Evolutionary conservation across 306 rosid species (phyloP).

Genomic region (Vigna nakashimae): DNA sequence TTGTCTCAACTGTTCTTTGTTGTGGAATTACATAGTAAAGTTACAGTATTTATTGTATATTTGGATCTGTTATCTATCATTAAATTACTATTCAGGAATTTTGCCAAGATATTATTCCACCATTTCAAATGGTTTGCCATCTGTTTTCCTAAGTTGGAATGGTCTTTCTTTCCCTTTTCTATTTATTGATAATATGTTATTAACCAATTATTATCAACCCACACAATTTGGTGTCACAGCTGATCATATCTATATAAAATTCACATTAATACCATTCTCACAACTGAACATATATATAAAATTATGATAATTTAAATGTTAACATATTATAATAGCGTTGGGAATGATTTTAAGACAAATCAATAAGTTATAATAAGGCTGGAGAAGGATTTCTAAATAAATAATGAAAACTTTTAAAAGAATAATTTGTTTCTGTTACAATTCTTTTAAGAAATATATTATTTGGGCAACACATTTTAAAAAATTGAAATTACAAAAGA

Average conservation of each 20-base stretch:
- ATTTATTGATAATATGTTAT: background rate
- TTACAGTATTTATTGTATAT: conserved; percentile 39
- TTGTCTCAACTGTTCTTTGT: background rate
- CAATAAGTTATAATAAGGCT: no score
- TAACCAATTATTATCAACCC: background rate
- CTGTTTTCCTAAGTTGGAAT: background rate
- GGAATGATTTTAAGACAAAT: no score
- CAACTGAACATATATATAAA: no score
- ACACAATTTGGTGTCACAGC: background rate
- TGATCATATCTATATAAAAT: background rate
- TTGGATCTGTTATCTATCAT: conserved; percentile 38
- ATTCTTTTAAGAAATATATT: no score
- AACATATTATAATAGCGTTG: no score
- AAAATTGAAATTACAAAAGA: no score
- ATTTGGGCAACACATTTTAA: no score
- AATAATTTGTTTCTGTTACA: no score
- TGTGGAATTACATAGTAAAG: conserved; percentile 31
- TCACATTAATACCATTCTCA: background rate
- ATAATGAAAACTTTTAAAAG: no score
- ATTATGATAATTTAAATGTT: no score
- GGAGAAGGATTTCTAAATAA: no score
- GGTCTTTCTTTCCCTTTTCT: background rate
- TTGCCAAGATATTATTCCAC: background rate
- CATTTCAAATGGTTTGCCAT: background rate
- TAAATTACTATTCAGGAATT: conserved; percentile 22